Conservation (phyloP, 2,329 filamentous ascomycete genomes). For the Pseudogymnoascus sp. region DNA sequence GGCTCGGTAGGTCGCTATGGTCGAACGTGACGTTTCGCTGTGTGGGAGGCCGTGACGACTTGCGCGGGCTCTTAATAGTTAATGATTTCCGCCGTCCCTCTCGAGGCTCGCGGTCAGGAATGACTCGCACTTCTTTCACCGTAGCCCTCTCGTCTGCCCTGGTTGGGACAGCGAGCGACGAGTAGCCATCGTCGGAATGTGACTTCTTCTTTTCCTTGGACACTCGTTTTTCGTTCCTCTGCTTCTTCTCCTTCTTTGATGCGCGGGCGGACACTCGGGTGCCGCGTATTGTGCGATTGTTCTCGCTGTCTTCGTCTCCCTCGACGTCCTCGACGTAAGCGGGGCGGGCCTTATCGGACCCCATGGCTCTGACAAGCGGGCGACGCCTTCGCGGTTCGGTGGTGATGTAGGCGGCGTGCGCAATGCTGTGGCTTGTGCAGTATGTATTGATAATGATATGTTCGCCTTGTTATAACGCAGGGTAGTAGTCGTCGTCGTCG, state of each 20-base stretch:
- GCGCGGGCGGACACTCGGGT: constrained; percentile 21
- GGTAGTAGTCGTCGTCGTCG: background rate
- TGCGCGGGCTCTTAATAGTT: constrained; percentile 18
- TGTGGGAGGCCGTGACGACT: constrained; percentile 17
- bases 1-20: background rate
- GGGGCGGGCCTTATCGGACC: constrained; percentile 10
- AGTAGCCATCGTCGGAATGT: background rate
- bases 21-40: constrained; percentile 14
- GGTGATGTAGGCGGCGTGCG: background rate
- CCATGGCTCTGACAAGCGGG: background rate
- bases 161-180: background rate
- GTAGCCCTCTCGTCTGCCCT: background rate
- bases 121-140: background rate
- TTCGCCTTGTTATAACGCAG: background rate
- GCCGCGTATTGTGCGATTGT: constrained; percentile 18
- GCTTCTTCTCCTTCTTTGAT: constrained; percentile 17
- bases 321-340: constrained; percentile 22
- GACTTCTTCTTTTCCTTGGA: constrained; percentile 8
- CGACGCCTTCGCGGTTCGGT: background rate
- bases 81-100: constrained; percentile 21
- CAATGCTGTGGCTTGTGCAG: background rate
- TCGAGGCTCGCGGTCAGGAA: background rate
- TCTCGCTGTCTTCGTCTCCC: constrained; percentile 17
- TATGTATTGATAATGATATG: background rate
- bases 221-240: constrained; percentile 7